Evolutionary conservation across 1,139 yeast species (phyloP).

Genomic region (Ogataea hybrid): DNA sequence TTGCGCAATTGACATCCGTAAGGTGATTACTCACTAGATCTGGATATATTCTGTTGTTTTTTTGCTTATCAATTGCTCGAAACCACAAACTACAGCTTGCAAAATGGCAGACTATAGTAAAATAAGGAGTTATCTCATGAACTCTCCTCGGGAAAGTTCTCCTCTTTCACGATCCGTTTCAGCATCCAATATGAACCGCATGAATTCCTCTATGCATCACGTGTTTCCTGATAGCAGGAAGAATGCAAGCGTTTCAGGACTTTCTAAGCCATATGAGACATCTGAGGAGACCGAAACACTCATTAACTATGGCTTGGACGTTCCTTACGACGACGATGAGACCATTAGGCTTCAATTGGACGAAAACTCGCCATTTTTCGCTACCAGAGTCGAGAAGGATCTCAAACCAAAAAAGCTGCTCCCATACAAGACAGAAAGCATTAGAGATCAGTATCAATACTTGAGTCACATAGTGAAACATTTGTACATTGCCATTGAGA

Average conservation of each 20-base stretch:
- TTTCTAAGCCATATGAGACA: constrained; percentile 6
- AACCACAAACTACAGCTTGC: neutral
- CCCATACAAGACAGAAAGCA: constrained; percentile 76
- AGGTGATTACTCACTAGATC: neutral
- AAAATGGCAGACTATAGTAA: constrained; percentile 13
- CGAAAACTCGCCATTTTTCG: constrained; percentile 53
- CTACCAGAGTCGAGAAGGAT: constrained; percentile 51
- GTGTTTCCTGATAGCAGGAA: constrained; percentile 2
- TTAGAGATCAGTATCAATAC: constrained; percentile 69
- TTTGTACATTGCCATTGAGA: constrained; percentile 72
- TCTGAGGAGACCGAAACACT: constrained; percentile 23
- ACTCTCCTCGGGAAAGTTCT: constrained; percentile 23
- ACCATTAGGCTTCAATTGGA: constrained; percentile 43
- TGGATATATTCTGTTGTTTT: neutral
- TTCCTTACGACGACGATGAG: constrained; percentile 48
- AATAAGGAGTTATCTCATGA: constrained; percentile 12
- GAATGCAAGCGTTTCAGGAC: constrained; percentile 2
- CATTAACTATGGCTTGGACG: constrained; percentile 51
- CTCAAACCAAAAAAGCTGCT: constrained; percentile 59
- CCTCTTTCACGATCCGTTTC: constrained; percentile 25
- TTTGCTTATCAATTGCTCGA: neutral
- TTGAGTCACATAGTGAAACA: constrained; percentile 77
- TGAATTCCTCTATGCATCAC: neutral
- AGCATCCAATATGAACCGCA: constrained; percentile 16
- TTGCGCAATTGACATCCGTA: neutral